phyloP scores from a whole-genome alignment of 2,329 filamentous ascomycete genomes.

The Beauveria rudraprayagi region DNA sequence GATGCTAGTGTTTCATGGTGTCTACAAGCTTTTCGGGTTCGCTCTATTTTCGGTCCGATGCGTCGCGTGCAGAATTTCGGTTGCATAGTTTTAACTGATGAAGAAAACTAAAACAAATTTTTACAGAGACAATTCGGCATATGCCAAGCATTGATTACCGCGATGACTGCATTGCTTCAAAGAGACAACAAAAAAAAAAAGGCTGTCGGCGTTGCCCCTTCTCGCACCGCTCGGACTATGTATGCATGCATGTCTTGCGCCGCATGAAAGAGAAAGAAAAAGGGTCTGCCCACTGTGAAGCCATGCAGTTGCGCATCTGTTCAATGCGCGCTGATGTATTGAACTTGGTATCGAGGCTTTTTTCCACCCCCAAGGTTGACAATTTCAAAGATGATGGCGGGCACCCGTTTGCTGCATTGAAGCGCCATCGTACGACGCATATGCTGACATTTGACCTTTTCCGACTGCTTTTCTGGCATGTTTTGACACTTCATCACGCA shows the following conservation, averaged over 20 bases:
- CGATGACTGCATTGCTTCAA: background rate
- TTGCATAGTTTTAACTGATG: background rate
- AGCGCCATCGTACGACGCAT: background rate
- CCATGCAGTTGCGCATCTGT: background rate
- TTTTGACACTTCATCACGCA: background rate
- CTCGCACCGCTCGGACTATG: background rate
- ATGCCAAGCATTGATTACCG: background rate
- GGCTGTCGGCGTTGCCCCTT: background rate
- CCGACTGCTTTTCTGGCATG: background rate
- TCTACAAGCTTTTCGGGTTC: background rate
- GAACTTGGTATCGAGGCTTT: background rate
- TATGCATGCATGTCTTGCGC: background rate
- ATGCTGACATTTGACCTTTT: background rate
- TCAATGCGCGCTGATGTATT: background rate
- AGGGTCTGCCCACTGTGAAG: too few relatives aligned
- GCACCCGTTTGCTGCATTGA: background rate
- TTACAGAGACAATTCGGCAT: background rate
- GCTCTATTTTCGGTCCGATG: background rate
- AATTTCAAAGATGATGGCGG: background rate
- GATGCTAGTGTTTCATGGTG: constrained; percentile 9
- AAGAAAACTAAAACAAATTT: background rate
- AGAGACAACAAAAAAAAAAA: background rate
- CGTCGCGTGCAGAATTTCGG: background rate
- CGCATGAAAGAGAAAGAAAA: background rate
- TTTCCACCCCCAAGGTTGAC: background rate